Percentiles rank a stretch among this genome's conserved stretches.
Conservation (phyloP, 2,329 filamentous ascomycete genomes). For the Penicillium sp. region DNA sequence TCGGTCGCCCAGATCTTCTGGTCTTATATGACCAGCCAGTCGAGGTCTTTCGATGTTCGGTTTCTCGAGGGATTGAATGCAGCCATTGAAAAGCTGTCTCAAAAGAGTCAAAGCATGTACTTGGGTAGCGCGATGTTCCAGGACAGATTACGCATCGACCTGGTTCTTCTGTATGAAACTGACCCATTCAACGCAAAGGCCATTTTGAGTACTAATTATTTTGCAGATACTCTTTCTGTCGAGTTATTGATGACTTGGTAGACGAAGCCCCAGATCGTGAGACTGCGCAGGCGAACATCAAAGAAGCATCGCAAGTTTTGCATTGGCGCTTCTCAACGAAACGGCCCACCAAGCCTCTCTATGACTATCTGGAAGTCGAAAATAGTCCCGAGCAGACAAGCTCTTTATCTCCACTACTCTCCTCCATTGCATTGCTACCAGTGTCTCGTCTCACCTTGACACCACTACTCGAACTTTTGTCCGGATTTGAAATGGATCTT, state of each 20-base stretch:
- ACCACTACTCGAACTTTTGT: background rate
- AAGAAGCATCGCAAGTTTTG: background rate
- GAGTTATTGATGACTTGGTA: slow-evolving; percentile 70
- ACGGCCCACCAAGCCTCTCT: slow-evolving; percentile 58
- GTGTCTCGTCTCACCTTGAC: background rate
- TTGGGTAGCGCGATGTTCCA: slow-evolving; percentile 68
- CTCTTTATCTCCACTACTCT: background rate
- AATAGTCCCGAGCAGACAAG: slow-evolving; percentile 56
- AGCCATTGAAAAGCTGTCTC: slow-evolving; percentile 56
- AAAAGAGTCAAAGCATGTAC: slow-evolving; percentile 72
- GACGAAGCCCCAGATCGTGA: slow-evolving; percentile 56
- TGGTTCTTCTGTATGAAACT: slow-evolving; percentile 58
- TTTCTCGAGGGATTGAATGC: slow-evolving; percentile 59
- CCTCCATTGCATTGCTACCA: background rate
- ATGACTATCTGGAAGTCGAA: slow-evolving; percentile 63
- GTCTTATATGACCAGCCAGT: slow-evolving; percentile 27
- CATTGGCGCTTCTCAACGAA: slow-evolving; percentile 59
- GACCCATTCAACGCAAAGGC: too few relatives aligned
- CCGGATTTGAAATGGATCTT: background rate
- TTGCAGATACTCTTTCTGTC: slow-evolving; percentile 55
- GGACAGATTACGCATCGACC: slow-evolving; percentile 64
- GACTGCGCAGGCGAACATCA: background rate
- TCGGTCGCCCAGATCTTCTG: slow-evolving; percentile 24
- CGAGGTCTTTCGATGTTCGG: slow-evolving; percentile 52
- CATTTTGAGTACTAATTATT: background rate